Evolutionary conservation across 1,139 yeast species (phyloP), one percentile per base, ranked within the genome.

Genomic region (Suhomyces anneliseae): DNA sequence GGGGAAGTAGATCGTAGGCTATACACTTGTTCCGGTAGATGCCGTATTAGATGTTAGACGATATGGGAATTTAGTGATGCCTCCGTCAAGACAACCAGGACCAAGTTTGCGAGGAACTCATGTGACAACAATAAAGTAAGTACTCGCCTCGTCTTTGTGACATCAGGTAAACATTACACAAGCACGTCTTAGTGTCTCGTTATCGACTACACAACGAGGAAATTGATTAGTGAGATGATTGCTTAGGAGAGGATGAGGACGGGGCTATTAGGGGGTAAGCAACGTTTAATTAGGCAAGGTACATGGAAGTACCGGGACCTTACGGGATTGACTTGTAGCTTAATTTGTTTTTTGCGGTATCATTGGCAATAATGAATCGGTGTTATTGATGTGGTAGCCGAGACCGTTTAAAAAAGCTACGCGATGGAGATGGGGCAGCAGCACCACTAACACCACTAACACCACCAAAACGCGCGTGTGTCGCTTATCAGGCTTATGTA

Each of bases 71-170:
- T 9, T 15, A 5, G 24, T 14, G 32, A 29, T 29, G 32, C 32
- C 24, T 19, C 45, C 45, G 45, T 38, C 45, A 39, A 39, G 39
- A 43, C 46, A 34, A 43, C 38, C 24, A 24, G n/a, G 24, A 19
- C 24, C 26, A 9, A 9, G 8, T 19, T 34, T 34, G 36, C 41
- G 36, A n/a, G 26, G n/a, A 14, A 19, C 27, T n/a, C 38, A 38
- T 24, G 38, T 34, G 45, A 34, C 27, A 27, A 42, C 45, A 42
- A 42, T 42, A 15, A 11, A 9, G 32, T 29, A 11, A 11, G n/a
- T 9, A 4, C 11, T 36, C 31, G 41, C 45, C 44, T 36, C 29
- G 34, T 19, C 26, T 36, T 36, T 41, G 44, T 14, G 14, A 36
- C 44, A 38, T 39, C 37, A 24, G 27, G 38, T 32, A 24, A 36